Percentiles rank a stretch among this genome's conserved stretches.
These are phyloP conservation scores for Ceratocystis colombiana DNA, from an alignment of 2,329 filamentous ascomycete species.

Conservation along the genomic window DNA sequence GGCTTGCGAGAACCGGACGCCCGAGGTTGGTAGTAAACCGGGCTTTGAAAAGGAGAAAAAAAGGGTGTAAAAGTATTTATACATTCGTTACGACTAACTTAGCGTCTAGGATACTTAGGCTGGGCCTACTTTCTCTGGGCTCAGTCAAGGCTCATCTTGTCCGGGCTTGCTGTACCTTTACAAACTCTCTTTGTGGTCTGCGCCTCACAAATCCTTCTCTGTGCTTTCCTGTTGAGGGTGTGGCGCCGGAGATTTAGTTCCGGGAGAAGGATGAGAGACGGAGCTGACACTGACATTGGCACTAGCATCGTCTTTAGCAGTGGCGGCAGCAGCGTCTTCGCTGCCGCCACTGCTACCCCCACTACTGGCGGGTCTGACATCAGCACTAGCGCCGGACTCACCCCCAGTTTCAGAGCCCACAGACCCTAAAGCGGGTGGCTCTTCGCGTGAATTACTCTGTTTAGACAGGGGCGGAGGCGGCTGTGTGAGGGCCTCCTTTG, in stretches of 20 bases:
- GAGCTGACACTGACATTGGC: not conserved
- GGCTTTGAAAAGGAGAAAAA: conserved; percentile 16
- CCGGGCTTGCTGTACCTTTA: too few species aligned
- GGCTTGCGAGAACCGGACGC: too few species aligned
- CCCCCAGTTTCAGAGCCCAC: not conserved
- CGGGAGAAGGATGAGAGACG: conserved; percentile 11
- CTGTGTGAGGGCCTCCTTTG: conserved; percentile 41
- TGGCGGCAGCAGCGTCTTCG: not conserved
- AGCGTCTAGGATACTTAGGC: too few species aligned
- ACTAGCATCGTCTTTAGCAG: not conserved
- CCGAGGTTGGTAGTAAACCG: not conserved
- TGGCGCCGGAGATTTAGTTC: conserved; percentile 9
- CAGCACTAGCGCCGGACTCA: not conserved
- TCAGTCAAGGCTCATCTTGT: too few species aligned
- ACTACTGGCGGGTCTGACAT: not conserved
- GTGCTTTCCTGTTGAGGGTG: not conserved
- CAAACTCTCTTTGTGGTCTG: too few species aligned
- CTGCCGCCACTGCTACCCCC: not conserved
- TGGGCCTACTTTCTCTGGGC: too few species aligned
- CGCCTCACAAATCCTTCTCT: not conserved
- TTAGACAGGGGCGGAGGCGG: conserved; percentile 25
- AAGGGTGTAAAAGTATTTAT: conserved; percentile 6
- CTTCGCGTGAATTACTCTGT: not conserved
- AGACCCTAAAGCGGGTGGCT: not conserved
- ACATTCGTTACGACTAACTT: not conserved